These are phyloP conservation scores for Psilocybe tampanensis DNA, from an alignment of 768 basidiomycete genomes.

Conservation along the genomic window DNA sequence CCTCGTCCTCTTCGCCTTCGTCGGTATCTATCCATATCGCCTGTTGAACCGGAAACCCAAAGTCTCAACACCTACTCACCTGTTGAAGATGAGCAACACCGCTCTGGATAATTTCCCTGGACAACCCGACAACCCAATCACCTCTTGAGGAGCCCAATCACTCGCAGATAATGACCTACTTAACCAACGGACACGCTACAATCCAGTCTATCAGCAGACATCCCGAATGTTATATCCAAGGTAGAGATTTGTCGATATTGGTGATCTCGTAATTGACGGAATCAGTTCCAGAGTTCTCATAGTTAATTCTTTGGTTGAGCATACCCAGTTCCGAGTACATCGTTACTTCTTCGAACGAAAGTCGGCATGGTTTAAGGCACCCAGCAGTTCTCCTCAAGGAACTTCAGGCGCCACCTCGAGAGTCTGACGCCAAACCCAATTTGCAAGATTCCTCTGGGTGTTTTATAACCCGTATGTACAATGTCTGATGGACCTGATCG, in stretches of 20 bases:
- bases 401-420: constrained; percentile 40
- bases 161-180: constrained; percentile 21
- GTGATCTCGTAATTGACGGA: constrained; percentile 34
- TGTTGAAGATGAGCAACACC: too few species aligned
- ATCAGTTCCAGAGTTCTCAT: neutral
- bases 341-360: constrained; percentile 67
- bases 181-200: constrained; percentile 7
- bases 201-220: constrained; percentile 27
- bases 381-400: constrained; percentile 35
- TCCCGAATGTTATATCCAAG: constrained; percentile 50
- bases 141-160: neutral
- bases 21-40: too few species aligned
- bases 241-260: constrained; percentile 56
- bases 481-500: constrained; percentile 11
- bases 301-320: constrained; percentile 38
- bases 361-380: constrained; percentile 46
- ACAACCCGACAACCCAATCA: neutral
- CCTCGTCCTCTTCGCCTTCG: too few species aligned
- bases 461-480: constrained; percentile 54
- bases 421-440: constrained; percentile 38
- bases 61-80: too few species aligned
- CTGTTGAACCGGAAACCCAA: too few species aligned
- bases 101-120: neutral
- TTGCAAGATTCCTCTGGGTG: constrained; percentile 52
- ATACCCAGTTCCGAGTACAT: constrained; percentile 58